These are phyloP conservation scores for Venturia asperata DNA, from an alignment of 2,329 filamentous ascomycete species.

Conservation along the genomic window DNA sequence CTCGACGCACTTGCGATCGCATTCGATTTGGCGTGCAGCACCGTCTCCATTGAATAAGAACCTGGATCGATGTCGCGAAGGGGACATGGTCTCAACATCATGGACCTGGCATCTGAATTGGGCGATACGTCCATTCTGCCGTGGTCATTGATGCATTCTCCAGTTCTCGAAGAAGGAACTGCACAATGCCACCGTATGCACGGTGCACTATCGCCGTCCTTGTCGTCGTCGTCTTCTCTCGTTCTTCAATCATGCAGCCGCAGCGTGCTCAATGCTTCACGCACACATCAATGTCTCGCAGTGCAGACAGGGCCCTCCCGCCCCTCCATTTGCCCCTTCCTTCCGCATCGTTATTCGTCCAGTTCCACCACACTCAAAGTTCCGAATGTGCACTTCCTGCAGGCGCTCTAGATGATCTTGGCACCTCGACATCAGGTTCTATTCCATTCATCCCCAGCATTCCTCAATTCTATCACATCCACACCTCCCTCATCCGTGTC, in stretches of 20 bases:
- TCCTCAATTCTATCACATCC: background rate
- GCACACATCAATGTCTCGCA: constrained; percentile 16
- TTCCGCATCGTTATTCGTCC: background rate
- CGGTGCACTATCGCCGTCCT: background rate
- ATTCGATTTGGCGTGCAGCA: constrained; percentile 12
- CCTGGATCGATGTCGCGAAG: background rate
- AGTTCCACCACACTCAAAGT: background rate
- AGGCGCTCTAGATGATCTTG: constrained; percentile 2
- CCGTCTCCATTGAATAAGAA: constrained; percentile 3
- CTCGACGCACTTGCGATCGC: background rate
- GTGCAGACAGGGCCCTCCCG: background rate
- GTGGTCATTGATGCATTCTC: background rate
- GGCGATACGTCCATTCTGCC: background rate
- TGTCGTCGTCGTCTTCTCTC: background rate
- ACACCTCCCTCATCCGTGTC: background rate
- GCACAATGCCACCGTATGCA: background rate
- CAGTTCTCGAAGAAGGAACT: background rate
- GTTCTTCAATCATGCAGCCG: constrained; percentile 9
- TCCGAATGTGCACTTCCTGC: constrained; percentile 7
- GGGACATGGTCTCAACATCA: background rate
- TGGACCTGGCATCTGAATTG: background rate
- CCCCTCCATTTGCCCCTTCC: background rate
- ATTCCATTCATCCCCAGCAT: background rate
- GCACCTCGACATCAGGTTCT: background rate
- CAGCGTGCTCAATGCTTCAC: constrained; percentile 9